Base-by-base conservation (phyloP, 306 rosid genomes). In the Clitoria ternatea region DNA sequence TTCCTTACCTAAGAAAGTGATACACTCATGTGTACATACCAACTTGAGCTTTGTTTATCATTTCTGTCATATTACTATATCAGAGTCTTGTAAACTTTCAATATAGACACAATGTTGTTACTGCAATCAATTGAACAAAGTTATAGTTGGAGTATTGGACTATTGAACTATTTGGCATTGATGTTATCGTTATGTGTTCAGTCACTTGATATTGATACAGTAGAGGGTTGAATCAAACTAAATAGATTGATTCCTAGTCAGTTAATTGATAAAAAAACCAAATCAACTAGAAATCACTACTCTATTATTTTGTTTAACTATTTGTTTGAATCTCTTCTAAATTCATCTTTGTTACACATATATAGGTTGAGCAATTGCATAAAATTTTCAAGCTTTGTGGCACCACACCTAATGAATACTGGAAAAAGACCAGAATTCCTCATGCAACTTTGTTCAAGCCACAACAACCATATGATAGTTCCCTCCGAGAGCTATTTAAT, bases 321-420 rank as follows among this genome's bases (percentile, higher is more conserved):
- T 55, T 66, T 70, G 63, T 73, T 50, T 73, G 22, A 18, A 66
- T 22, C 76, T 66, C 26, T 66, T 56, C 22, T 47, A 33, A 60
- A 67, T 29, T 32, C 50, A 47, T 69, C 57, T 54, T 44, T 85
- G 49, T 24, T 67, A 52, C 17, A n/a, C n/a, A n/a, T 29, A 17
- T 72, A 14, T 62, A 90, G 99, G 99, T 95, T 80, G 99, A 95
- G 82, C 99, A 95, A 74, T 74, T 95, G 82, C 99, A 95, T 90
- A 95, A 95, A 87, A 95, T 95, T 73, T 95, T 95, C 90, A 95
- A 95, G 88, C 96, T 95, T 56, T 95, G 99, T 29, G 99, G 99
- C 67, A 83, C 99, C 53, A 97, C 99, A 2, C 93, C 97, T 0
- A 96, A 95, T 1, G 99, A 95, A 15, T 95, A 89, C 84, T 95